Conservation (phyloP, 805 yeast genomes). For the Lipomyces yamadae region DNA sequence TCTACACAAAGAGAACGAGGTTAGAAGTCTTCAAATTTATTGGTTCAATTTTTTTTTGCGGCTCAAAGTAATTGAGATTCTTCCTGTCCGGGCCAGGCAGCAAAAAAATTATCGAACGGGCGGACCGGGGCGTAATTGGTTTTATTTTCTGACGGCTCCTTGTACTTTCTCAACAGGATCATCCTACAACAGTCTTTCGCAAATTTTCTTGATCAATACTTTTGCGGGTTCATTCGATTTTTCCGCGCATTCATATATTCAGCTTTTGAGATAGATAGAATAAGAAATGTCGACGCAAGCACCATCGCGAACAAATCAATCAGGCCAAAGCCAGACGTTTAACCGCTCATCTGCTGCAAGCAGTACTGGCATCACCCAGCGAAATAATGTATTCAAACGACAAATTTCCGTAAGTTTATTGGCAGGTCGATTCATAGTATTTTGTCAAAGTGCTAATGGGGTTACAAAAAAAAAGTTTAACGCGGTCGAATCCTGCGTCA, state of each 20-base stretch:
- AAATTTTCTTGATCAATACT: neutral
- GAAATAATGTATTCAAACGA: conserved; percentile 12
- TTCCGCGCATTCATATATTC: neutral
- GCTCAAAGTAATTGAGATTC: no score
- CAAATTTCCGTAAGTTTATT: conserved; percentile 14
- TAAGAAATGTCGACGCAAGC: neutral
- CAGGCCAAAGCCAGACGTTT: neutral
- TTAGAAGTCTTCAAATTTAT: no score
- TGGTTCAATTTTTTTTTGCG: no score
- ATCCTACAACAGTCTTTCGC: no score
- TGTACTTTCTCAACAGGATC: no score
- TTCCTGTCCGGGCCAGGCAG: no score
- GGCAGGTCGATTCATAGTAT: neutral
- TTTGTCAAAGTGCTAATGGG: neutral
- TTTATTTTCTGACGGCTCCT: no score
- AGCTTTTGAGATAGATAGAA: neutral
- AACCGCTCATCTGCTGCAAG: conserved; percentile 1
- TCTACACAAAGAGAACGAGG: no score
- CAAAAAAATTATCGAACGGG: no score
- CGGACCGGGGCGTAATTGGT: no score
- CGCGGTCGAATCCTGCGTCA: conserved; percentile 75
- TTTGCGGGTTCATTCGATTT: neutral
- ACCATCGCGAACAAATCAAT: neutral
- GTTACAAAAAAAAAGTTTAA: neutral
- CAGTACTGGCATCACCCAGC: conserved; percentile 10